phyloP scores from a whole-genome alignment of 345 rosid species.

The Acer negundo region DNA sequence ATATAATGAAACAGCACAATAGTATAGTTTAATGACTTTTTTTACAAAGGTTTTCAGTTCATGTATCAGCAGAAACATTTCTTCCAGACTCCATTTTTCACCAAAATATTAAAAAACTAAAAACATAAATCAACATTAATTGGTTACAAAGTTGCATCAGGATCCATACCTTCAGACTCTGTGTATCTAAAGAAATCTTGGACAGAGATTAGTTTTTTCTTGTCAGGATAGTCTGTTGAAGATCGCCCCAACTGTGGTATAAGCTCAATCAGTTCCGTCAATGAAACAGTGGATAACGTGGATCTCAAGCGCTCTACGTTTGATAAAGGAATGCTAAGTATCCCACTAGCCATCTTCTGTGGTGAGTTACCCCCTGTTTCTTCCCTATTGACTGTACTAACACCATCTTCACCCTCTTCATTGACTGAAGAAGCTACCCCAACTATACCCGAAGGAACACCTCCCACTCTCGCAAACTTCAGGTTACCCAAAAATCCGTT shows the following conservation, averaged over 20 bases:
- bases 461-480: constrained; percentile 92
- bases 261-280: constrained; percentile 87
- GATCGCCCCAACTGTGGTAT: constrained; percentile 76
- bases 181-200: constrained; percentile 99
- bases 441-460: constrained; percentile 73
- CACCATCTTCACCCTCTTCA: constrained; percentile 62
- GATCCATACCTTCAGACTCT: constrained; percentile 84
- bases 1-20: neutral
- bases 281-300: constrained; percentile 74
- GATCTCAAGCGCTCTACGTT: constrained; percentile 91
- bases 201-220: constrained; percentile 89
- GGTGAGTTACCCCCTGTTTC: constrained; percentile 57
- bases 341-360: constrained; percentile 73
- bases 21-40: neutral
- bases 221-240: constrained; percentile 87
- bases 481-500: constrained; percentile 81
- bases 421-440: constrained; percentile 63
- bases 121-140: constrained; percentile 3
- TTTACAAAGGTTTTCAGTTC: neutral
- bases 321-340: constrained; percentile 82
- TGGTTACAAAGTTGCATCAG: constrained; percentile 3
- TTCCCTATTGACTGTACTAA: constrained; percentile 43
- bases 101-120: constrained; percentile 3
- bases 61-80: constrained; percentile 9
- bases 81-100: neutral